These are phyloP conservation scores for Candida albicans DNA, from an alignment of 1,139 yeast species.

Conservation along the genomic window DNA sequence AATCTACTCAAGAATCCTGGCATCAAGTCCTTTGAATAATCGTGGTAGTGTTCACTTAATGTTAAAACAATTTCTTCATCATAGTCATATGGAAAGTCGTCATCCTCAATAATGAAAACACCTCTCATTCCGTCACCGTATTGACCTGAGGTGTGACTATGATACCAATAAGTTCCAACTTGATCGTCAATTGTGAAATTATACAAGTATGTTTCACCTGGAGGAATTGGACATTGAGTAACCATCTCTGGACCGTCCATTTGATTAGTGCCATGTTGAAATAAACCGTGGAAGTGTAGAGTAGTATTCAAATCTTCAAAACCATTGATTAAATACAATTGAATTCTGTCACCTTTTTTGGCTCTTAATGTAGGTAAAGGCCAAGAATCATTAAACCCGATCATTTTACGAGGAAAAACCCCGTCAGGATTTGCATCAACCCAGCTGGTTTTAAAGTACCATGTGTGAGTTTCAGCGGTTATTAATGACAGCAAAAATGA, in stretches of 20 bases:
- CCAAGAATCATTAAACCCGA: slow-evolving; percentile 72
- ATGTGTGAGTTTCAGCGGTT: slow-evolving; percentile 49
- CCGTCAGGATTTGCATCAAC: slow-evolving; percentile 46
- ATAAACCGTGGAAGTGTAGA: slow-evolving; percentile 75
- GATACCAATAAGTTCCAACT: slow-evolving; percentile 80
- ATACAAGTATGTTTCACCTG: slow-evolving; percentile 61
- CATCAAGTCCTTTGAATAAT: slow-evolving; percentile 44
- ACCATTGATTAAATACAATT: slow-evolving; percentile 58
- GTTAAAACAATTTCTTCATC: slow-evolving; percentile 63
- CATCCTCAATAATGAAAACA: slow-evolving; percentile 64
- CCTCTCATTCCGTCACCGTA: slow-evolving; percentile 80
- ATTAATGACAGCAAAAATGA: slow-evolving; percentile 14
- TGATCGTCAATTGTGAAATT: slow-evolving; percentile 66
- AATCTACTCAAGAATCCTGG: slow-evolving; percentile 54
- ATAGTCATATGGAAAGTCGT: slow-evolving; percentile 53
- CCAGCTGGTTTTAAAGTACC: slow-evolving; percentile 56
- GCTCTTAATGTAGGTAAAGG: slow-evolving; percentile 71
- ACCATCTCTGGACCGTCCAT: slow-evolving; percentile 83
- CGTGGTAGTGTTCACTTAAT: slow-evolving; percentile 64
- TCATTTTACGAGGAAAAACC: slow-evolving; percentile 44
- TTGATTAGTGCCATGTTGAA: slow-evolving; percentile 57
- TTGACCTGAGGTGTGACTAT: slow-evolving; percentile 76
- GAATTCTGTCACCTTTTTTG: slow-evolving; percentile 61
- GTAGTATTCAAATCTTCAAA: slow-evolving; percentile 57
- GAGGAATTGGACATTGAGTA: slow-evolving; percentile 76